Percentiles rank a stretch among this genome's conserved stretches.
Evolutionary conservation across 805 yeast species (phyloP).

Genomic region (Candida boidinii): DNA sequence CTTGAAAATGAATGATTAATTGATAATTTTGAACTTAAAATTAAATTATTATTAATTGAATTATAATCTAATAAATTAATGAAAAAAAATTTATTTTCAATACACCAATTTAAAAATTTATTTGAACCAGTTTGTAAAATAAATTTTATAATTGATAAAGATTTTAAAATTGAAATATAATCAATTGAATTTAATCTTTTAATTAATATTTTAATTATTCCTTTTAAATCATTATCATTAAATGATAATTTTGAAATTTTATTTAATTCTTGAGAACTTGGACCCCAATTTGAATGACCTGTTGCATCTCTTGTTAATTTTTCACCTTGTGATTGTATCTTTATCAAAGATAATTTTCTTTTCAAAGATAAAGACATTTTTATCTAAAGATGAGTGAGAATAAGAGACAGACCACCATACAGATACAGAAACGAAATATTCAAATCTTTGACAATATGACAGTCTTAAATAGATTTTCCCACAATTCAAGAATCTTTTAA

Average conservation of each 20-base stretch:
- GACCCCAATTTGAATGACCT: conserved; percentile 34
- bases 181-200: conserved; percentile 28
- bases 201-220: conserved; percentile 30
- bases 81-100: conserved; percentile 28
- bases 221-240: conserved; percentile 27
- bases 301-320: conserved; percentile 34
- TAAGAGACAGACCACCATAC: too few relatives aligned
- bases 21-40: too few relatives aligned
- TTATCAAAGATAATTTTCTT: too few relatives aligned
- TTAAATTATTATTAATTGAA: too few relatives aligned
- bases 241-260: conserved; percentile 41
- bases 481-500: too few relatives aligned
- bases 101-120: conserved; percentile 40
- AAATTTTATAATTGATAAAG: conserved; percentile 43
- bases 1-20: too few relatives aligned
- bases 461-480: too few relatives aligned
- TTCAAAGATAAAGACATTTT: too few relatives aligned
- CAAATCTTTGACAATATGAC: too few relatives aligned
- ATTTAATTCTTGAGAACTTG: conserved; percentile 45
- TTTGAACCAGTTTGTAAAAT: conserved; percentile 45
- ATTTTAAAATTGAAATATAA: conserved; percentile 31
- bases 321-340: too few relatives aligned
- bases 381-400: too few relatives aligned
- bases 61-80: conserved; percentile 13
- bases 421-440: too few relatives aligned